Evolutionary conservation across 371 early-diverging fungal species (phyloP).

Genomic region (Mortierella sp.): DNA sequence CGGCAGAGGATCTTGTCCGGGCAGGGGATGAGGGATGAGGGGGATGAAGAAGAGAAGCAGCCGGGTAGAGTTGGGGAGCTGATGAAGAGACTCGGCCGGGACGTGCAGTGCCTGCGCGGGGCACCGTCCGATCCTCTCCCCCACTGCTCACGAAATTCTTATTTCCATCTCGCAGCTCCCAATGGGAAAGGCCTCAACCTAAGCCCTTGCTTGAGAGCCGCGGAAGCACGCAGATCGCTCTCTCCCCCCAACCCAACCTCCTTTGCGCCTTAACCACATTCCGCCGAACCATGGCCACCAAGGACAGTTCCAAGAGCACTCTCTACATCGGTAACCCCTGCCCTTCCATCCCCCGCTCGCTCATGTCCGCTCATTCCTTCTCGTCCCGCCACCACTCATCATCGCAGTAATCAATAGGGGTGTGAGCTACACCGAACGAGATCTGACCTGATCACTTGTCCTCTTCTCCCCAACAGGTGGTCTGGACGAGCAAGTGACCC

Average conservation of each 20-base stretch:
- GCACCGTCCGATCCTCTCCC: too few relatives aligned
- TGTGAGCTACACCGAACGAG: not conserved
- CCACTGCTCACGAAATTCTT: too few relatives aligned
- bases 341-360: not conserved
- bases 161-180: too few relatives aligned
- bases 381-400: not conserved
- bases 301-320: slow-evolving; percentile 61
- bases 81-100: too few relatives aligned
- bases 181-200: too few relatives aligned
- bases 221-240: too few relatives aligned
- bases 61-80: too few relatives aligned
- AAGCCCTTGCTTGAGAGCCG: too few relatives aligned
- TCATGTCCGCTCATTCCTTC: not conserved
- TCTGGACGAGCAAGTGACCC: slow-evolving; percentile 83
- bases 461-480: slow-evolving; percentile 66
- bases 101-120: too few relatives aligned
- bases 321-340: slow-evolving; percentile 69
- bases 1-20: too few relatives aligned
- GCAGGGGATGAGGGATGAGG: too few relatives aligned
- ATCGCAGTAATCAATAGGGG: not conserved
- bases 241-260: not conserved
- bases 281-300: slow-evolving; percentile 27
- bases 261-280: too few relatives aligned
- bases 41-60: not conserved
- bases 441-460: not conserved